Base-by-base conservation (phyloP, 2,329 filamentous ascomycete genomes). In the Monosporascus sp. region DNA sequence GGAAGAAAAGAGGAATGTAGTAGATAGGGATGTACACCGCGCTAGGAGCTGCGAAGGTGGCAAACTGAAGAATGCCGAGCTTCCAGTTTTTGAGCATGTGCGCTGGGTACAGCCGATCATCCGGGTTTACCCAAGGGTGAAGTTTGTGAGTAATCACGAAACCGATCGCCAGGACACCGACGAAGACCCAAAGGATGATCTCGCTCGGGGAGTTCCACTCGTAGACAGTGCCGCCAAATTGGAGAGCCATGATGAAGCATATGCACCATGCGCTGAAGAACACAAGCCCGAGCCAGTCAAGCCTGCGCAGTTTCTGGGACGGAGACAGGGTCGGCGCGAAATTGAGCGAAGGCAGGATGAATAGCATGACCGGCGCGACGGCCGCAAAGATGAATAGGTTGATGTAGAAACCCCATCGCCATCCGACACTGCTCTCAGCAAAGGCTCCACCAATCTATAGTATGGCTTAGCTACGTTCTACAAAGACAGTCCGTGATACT, bases 1-100 rank as follows among this genome's bases (percentile, higher is more conserved):
- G 71, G 63, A 80, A 80, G 63, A 70, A 78, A 6, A 80, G 61
- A 0, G 77, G 76, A 17, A 79, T 72, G 59, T 74, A 79, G 61
- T 79, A 80, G 22, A 75, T 60, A 25, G 59, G 54, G 5, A 66
- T 52, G 44, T 61, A 66, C 24, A 59, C 38, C 2, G 49, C 52
- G 14, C 47, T 54, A 39, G 65, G 60, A 53, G 68, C 69, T 8
- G 71, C 62, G 47, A 67, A 68, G 3, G 63, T 70, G 18, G 65
- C 58, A 47, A 72, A 60, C 27, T 31, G 27, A 2, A 79, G 62
- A 1, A 79, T 58, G 9, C 73, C 51, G 43, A 69, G 56, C 14
- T 65, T 68, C 5, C 61, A 60, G 22, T 60, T 56, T 5, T 55
- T 58, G 1, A 79, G 55, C 24, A 79, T 66, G 17, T 75, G 63